Evolutionary conservation across 108 stramenopile genomes (phyloP).

Genomic region (Aurantiochytrium sp.): DNA sequence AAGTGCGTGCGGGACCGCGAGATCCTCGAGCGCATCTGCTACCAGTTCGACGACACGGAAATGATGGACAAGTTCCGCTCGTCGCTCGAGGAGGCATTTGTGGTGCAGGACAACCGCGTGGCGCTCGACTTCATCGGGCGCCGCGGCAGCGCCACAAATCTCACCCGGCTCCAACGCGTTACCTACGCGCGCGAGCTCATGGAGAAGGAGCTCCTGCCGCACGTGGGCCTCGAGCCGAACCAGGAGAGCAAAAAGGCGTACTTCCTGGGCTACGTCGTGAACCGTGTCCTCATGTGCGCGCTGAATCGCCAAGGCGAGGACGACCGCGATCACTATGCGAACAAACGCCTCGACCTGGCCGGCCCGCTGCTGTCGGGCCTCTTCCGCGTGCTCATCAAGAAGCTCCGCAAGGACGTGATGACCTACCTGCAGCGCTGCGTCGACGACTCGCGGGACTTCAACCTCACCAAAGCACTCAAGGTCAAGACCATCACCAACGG

Average conservation of each 20-base stretch:
- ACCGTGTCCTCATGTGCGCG: slow-evolving; percentile 80
- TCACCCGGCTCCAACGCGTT: neutral
- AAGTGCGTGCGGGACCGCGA: slow-evolving; percentile 71
- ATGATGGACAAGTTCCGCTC: slow-evolving; percentile 54
- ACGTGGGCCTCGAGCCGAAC: slow-evolving; percentile 85
- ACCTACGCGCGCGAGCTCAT: slow-evolving; percentile 94
- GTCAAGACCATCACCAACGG: slow-evolving; percentile 91
- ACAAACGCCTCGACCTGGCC: slow-evolving; percentile 94
- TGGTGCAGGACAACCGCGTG: neutral
- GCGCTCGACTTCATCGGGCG: neutral
- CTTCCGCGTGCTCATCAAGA: slow-evolving; percentile 97
- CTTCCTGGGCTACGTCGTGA: slow-evolving; percentile 87
- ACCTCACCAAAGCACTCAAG: slow-evolving; percentile 79
- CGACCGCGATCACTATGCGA: slow-evolving; percentile 97
- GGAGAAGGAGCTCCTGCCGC: slow-evolving; percentile 85
- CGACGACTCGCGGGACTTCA: slow-evolving; percentile 89
- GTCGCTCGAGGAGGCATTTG: slow-evolving; percentile 20
- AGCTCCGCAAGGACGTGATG: slow-evolving; percentile 89
- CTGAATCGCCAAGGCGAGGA: slow-evolving; percentile 79
- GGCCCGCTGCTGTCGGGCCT: slow-evolving; percentile 88
- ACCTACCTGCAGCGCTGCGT: slow-evolving; percentile 87
- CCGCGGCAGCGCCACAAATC: neutral
- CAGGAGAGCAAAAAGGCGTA: slow-evolving; percentile 82
- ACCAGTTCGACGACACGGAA: slow-evolving; percentile 61
- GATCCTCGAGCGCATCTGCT: slow-evolving; percentile 1